Evolutionary conservation across 176 grass and related monocot species (phyloP).

Genomic region (Alopecurus myosuroides): DNA sequence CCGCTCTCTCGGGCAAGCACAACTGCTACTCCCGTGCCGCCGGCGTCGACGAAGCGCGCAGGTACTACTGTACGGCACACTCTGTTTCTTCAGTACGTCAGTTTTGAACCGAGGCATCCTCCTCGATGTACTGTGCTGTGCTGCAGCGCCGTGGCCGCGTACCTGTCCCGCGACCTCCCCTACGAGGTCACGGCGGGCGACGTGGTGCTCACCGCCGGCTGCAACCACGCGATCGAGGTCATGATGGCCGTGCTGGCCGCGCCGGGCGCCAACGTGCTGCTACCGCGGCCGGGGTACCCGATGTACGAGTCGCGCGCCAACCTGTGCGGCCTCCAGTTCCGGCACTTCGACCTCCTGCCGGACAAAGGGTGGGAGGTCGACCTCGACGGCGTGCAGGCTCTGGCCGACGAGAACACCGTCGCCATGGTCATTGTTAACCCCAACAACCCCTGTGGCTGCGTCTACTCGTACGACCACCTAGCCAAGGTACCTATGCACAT

Average conservation of each 20-base stretch:
- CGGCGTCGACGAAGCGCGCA: constrained; percentile 20
- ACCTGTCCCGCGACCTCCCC: constrained; percentile 53
- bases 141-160: constrained; percentile 39
- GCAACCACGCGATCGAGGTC: constrained; percentile 46
- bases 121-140: no score
- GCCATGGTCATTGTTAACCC: constrained; percentile 50
- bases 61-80: neutral
- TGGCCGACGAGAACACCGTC: constrained; percentile 47
- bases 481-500: constrained; percentile 37
- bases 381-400: constrained; percentile 41
- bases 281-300: constrained; percentile 40
- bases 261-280: constrained; percentile 49
- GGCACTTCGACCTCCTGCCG: constrained; percentile 40
- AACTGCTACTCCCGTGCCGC: constrained; percentile 9
- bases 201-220: constrained; percentile 45
- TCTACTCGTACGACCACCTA: constrained; percentile 42
- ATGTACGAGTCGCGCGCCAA: constrained; percentile 25
- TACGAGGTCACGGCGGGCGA: constrained; percentile 30
- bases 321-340: constrained; percentile 25
- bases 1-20: neutral
- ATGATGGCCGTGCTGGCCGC: constrained; percentile 26
- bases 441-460: constrained; percentile 51
- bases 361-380: constrained; percentile 52
- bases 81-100: neutral
- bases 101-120: neutral